Conservation (phyloP, 305 asterid genomes). For the Fraxinus ornus region DNA sequence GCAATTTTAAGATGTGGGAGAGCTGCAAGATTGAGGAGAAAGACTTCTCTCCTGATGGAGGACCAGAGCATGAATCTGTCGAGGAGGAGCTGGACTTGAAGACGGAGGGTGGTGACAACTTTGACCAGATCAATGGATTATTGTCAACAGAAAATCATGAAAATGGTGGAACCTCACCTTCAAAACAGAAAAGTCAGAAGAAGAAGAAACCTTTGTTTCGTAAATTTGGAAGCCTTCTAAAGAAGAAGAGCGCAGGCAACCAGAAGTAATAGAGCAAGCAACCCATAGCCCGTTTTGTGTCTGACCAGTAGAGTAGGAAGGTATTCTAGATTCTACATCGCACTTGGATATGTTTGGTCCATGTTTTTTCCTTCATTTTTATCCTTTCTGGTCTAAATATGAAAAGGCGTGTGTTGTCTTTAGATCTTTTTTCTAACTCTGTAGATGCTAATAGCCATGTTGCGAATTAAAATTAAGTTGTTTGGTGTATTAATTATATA, state of each 20-base stretch:
- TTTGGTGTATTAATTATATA: background rate
- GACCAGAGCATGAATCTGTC: constrained; percentile 54
- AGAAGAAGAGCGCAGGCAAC: constrained; percentile 67
- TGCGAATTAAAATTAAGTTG: background rate
- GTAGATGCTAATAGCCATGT: background rate
- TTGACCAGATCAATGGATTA: constrained; percentile 49
- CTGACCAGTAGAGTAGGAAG: constrained; percentile 24
- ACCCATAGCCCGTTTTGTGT: constrained; percentile 11
- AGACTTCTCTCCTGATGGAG: constrained; percentile 68
- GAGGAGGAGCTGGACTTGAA: constrained; percentile 72
- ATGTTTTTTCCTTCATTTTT: constrained; percentile 28
- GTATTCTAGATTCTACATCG: constrained; percentile 40
- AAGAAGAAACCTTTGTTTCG: background rate
- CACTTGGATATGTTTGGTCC: constrained; percentile 35
- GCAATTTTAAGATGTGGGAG: constrained; percentile 83
- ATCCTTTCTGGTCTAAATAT: background rate
- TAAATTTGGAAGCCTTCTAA: constrained; percentile 14
- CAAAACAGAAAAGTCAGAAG: background rate
- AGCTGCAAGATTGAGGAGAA: constrained; percentile 86
- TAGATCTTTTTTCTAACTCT: background rate
- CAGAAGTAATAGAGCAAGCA: constrained; percentile 47
- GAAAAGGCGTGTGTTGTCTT: background rate
- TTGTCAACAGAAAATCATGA: constrained; percentile 50
- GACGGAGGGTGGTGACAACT: constrained; percentile 49
- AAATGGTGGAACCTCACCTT: constrained; percentile 45